phyloP scores from a whole-genome alignment of 306 rosid genomes.

The Vicia faba region DNA sequence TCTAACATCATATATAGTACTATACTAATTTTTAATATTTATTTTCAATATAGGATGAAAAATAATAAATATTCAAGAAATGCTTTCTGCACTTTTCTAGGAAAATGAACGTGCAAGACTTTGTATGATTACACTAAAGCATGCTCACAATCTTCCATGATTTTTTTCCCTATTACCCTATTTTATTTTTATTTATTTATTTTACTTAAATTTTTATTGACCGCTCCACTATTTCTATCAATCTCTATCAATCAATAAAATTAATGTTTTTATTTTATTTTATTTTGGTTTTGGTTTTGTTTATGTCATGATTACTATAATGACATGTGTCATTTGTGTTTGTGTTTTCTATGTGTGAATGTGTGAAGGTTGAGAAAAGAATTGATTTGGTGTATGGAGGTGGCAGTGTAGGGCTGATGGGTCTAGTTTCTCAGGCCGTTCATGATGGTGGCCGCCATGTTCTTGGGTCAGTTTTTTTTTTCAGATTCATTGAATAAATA shows the following conservation, averaged over 20 bases:
- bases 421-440: constrained; percentile 99
- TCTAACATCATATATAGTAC: background rate
- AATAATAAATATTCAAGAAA: background rate
- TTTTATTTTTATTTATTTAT: constrained; percentile 33
- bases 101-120: constrained; percentile 77
- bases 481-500: too few relatives aligned
- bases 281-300: background rate
- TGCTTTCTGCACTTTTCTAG: constrained; percentile 41
- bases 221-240: constrained; percentile 17
- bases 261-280: background rate
- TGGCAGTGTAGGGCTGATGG: constrained; percentile 99
- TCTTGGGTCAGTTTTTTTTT: constrained; percentile 64
- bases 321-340: constrained; percentile 57
- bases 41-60: background rate
- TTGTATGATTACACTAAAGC: constrained; percentile 70
- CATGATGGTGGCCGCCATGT: constrained; percentile 99
- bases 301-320: constrained; percentile 33
- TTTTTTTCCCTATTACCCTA: constrained; percentile 46
- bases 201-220: constrained; percentile 6
- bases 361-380: constrained; percentile 84
- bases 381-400: constrained; percentile 99
- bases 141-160: constrained; percentile 57
- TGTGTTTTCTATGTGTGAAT: constrained; percentile 53
- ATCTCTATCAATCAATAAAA: background rate
- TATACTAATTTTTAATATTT: background rate